These are phyloP conservation scores for Coleophoma cylindrospora DNA, from an alignment of 2,329 filamentous ascomycete genomes.

Conservation along the genomic window DNA sequence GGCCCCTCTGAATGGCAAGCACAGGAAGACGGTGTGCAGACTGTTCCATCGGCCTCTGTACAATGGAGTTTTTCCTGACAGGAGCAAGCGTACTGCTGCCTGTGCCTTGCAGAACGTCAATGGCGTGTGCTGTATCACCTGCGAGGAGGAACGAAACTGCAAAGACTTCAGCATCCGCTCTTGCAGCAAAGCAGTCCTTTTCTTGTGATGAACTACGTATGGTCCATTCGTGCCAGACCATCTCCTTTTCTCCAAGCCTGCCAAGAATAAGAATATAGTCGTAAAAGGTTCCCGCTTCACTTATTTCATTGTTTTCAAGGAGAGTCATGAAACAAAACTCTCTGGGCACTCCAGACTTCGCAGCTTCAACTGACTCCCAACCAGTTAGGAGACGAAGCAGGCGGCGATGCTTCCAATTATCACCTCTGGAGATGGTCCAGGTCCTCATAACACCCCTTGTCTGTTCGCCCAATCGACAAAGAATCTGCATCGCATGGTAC, in stretches of 20 bases:
- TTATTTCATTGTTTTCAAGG: background rate
- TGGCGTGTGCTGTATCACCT: too few relatives aligned
- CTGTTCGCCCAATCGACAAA: background rate
- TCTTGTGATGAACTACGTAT: too few relatives aligned
- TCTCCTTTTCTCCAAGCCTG: background rate
- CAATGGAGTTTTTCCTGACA: too few relatives aligned
- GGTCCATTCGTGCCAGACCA: background rate
- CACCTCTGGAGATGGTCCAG: background rate
- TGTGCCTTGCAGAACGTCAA: too few relatives aligned
- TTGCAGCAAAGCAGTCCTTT: too few relatives aligned
- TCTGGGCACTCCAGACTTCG: background rate
- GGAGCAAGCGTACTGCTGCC: too few relatives aligned
- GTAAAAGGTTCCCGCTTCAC: background rate
- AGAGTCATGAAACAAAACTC: background rate
- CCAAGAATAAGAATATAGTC: background rate
- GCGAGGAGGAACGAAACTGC: too few relatives aligned
- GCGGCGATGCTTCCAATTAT: background rate
- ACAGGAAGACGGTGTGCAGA: too few relatives aligned
- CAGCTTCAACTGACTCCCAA: slow-evolving; percentile 2
- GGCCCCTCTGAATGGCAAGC: too few relatives aligned
- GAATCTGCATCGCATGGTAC: too few relatives aligned
- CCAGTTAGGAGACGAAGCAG: slow-evolving; percentile 2
- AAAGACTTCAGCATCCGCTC: too few relatives aligned
- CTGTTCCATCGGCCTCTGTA: too few relatives aligned
- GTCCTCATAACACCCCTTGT: background rate